Base-by-base conservation (phyloP, 495 filamentous ascomycete species). In the Annulohypoxylon moriforme region DNA sequence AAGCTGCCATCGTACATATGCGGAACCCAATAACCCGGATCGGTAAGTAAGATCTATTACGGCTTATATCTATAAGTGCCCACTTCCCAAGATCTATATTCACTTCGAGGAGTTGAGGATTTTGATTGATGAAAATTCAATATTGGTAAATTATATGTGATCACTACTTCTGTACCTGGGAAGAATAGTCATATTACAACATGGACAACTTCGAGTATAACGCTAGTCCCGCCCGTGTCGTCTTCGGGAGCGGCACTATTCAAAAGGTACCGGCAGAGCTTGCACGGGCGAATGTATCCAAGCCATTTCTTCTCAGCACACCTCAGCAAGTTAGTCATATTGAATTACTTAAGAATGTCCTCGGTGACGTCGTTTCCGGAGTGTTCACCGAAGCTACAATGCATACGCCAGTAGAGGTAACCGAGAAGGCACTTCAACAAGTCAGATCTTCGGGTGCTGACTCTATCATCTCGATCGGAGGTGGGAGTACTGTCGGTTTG, bases 171-270 rank as follows among this genome's bases (percentile, higher is more conserved):
- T n/a, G n/a, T n/a, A n/a, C n/a, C n/a, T n/a, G n/a, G 27, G 1
- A n/a, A 33, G 16, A 36, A 7, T 16, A 33, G 7, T 22, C 10
- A 18, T 24, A 56, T 46, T 40, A 18, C 76, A 79, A 57, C 58
- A 89, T 90, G 89, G 83, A 90, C 31, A 78, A 82, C 20, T 91
- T 91, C 75, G 88, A 87, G 67, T 91, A 90, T 80, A 88, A 83
- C 58, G 70, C 85, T 27, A 87, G 85, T 74, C 86, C 88, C 16
- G 82, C 83, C 63, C 85, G 89, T 4, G 84, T 91, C 60, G 79
- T 91, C 73, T 92, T 91, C 69, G 89, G 89, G 74, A 85, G 81
- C 70, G 88, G 87, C 36, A 89, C 87, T 18, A 75, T 91, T 36
- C 81, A 86, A 61, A 87, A 86, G 72, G 83, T 92, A 14, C 85